Evolutionary conservation across 495 filamentous ascomycete genomes (phyloP), one percentile per base, ranked within the genome.

Genomic region (Pyronema domesticum): DNA sequence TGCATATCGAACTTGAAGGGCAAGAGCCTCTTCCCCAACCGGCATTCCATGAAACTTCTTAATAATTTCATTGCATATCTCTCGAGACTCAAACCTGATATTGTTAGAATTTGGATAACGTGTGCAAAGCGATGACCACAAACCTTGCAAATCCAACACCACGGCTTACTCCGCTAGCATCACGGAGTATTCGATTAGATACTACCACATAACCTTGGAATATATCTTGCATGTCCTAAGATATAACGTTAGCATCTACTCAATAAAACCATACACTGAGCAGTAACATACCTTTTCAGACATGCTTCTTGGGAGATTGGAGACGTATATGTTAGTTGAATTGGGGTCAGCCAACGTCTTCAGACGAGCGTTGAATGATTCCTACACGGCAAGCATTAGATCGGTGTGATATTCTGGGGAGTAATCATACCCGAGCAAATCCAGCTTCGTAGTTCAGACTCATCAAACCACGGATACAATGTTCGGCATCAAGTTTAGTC

Each of bases 121-220:
- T 52, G 47, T n/a, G n/a, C n/a, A 39, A 54, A 34, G 30, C 70
- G 46, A 40, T 34, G 37, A 54, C 23, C 10, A 70, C 75, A 67
- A 69, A 95, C 89, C 89, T 80, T 65, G 91, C 93, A 70, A 99
- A 99, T 23, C 91, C 91, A 57, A 96, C 91, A 65, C 93, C 89
- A 64, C 91, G 89, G 68, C 89, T 94, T 55, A 88, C 81, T 52
- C 87, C 91, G 58, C 85, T 80, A 57, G 76, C 76, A 67, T 95
- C 87, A 46, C 88, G 85, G 55, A 94, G 82, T 60, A 99, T 93
- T 69, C 93, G 86, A 73, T 84, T 83, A 0, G 89, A 95, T 46
- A 86, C 77, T 43, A 94, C 85, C 60, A 78, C 77, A 71, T 84
- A 89, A 15, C 83, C 85, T 58, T 78, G 72, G 67, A 96, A 95